phyloP scores from a whole-genome alignment of 352 stramenopile genomes.

The Phytophthora colocasiae region DNA sequence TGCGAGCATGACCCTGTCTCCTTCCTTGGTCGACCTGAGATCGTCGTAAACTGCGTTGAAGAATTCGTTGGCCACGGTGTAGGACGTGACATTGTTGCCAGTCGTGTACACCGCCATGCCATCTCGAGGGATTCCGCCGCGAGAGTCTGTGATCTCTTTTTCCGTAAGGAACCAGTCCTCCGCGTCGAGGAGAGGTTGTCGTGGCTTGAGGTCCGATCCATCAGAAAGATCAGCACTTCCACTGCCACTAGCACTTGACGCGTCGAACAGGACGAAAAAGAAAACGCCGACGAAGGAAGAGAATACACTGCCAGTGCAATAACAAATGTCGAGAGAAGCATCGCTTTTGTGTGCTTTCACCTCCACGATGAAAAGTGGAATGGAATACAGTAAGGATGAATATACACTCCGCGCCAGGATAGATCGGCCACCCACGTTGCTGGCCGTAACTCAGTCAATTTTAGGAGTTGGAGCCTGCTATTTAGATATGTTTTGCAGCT shows the following conservation, averaged over 20 bases:
- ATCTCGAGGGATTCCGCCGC: constrained; percentile 49
- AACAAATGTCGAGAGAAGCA: constrained; percentile 8
- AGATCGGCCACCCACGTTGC: no score
- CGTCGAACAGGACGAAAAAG: constrained; percentile 13
- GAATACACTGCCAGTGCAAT: constrained; percentile 5
- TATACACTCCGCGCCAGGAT: no score
- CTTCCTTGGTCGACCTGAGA: constrained; percentile 28
- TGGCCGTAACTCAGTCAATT: no score
- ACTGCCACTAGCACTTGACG: not conserved
- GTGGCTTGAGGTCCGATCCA: constrained; percentile 18
- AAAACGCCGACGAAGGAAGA: constrained; percentile 8
- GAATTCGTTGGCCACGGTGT: constrained; percentile 49
- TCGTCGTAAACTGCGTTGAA: constrained; percentile 59
- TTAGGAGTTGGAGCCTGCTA: no score
- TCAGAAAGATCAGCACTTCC: constrained; percentile 16
- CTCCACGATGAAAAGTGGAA: not conserved
- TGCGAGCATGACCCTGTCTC: constrained; percentile 44
- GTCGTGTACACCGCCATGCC: constrained; percentile 37
- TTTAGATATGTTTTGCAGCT: no score
- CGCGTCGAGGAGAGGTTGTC: constrained; percentile 52
- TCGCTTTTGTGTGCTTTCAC: not conserved
- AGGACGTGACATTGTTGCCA: constrained; percentile 53
- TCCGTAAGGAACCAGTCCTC: constrained; percentile 61
- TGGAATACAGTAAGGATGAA: no score
- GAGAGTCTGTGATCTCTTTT: constrained; percentile 51